Evolutionary conservation across 2,329 filamentous ascomycete species (phyloP), one percentile per base, ranked within the genome.

Genomic region (Sphaerulina musiva): DNA sequence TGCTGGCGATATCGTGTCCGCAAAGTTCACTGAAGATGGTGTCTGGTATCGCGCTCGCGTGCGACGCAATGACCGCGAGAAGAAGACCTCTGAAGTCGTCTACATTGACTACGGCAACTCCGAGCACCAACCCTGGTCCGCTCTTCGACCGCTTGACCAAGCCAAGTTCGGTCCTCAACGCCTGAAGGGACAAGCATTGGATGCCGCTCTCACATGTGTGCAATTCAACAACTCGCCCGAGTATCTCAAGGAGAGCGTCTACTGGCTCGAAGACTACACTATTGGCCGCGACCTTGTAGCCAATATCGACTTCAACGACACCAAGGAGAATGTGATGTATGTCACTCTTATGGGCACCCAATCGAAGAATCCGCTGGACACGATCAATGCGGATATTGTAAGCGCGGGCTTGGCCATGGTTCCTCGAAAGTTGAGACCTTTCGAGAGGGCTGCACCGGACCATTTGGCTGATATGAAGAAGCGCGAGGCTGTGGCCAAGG

Each of bases 31-130:
- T 6, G 85, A 84, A 49, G 93, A 98, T 68, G 83, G 85, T 56
- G 84, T 93, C 63, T 98, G 92, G 92, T 98, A 98, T 76, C 88
- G 93, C 58, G 93, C 88, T 32, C 86, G 85, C 58, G 83, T 98
- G 58, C 86, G 91, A 58, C 84, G 91, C 69, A 96, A 97, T 72
- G 93, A 98, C 74, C 89, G 93, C 58, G 81, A 91, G 7, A 85
- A 85, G 66, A 89, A 93, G 79, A 83, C 87, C 64, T 86, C 90
- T 23, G 93, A 98, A 72, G 86, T 98, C 26, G 76, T 95, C 44
- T 98, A 95, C 73, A 83, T 98, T 59, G 93, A 98, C 76, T 98
- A 95, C 72, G 93, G 93, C 65, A 98, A 98, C 79, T 86, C 82
- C 52, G 93, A 98, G 73, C 86, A 84, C 68, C 78, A 95, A 54